Evolutionary conservation across 2,329 filamentous ascomycete species (phyloP), one percentile per base, ranked within the genome.

Genomic region (Podosphaera xanthii): DNA sequence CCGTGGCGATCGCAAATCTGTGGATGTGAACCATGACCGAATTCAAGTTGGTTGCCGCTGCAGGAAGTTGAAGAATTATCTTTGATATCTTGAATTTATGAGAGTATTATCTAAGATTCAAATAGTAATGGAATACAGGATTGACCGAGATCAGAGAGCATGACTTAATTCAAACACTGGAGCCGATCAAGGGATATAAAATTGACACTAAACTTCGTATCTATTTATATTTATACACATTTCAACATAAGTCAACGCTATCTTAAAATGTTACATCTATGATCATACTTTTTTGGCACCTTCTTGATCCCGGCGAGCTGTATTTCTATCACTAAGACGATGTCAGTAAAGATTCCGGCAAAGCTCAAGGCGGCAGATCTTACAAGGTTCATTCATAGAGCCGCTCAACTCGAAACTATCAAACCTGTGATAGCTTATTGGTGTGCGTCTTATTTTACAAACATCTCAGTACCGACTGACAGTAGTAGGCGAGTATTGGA

Each of bases 351-450:
- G 59, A 74, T 91, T 60, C 88, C 88, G 14, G 75, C 78, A 40
- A 80, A 80, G 67, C 77, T 98, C 67, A 89, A 86, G 73, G 75
- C 83, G 60, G 83, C 86, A 61, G 89, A 95, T 69, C 81, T 95
- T 68, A 82, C 81, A 64, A 86, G 88, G 61, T 96, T 94, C 71
- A 83, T 90, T 62, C 78, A 83, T 59, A 82, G 91, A 67, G 91
- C 88, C 40, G 79, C 81, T 42, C 91, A 98, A 74, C 79, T 98
- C 56, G 86, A 91, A 70, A 78, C 78, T 61, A 80, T 83, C 68
- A 92, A 91, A 71, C 92, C 92, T 7, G 87, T 92, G 61, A 79
- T 97, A 65, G 79, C 90, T 63, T 98, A 97, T 71, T 97, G 91
- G 89, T 92, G 91, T 94, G 78, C 68, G 84, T 78, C 35, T 54